These are phyloP conservation scores for Gossypium anomalum DNA, from an alignment of 345 rosid species.

Conservation along the genomic window DNA sequence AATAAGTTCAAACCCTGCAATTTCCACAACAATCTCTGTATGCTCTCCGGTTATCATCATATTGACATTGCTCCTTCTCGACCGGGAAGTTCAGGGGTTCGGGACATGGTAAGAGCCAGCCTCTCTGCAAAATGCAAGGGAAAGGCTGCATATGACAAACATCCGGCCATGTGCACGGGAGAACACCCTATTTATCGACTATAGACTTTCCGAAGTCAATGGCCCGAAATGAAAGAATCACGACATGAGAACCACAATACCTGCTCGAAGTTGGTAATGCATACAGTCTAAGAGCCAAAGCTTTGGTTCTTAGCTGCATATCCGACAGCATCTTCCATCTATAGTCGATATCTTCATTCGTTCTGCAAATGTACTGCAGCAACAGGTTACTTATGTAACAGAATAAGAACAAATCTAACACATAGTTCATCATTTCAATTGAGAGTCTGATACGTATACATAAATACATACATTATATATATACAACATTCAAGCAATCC, in stretches of 20 bases:
- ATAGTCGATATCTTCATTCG: slow-evolving; percentile 34
- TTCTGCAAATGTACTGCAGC: slow-evolving; percentile 39
- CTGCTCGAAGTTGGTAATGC: slow-evolving; percentile 28
- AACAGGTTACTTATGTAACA: slow-evolving; percentile 18
- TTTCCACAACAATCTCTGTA: background rate
- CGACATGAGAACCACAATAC: slow-evolving; percentile 16
- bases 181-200: background rate
- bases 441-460: background rate
- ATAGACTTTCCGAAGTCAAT: background rate
- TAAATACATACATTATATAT: too few relatives aligned
- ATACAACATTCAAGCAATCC: background rate
- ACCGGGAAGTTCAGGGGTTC: background rate
- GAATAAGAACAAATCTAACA: background rate
- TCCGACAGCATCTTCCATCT: slow-evolving; percentile 46
- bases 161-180: background rate
- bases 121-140: background rate
- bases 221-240: background rate
- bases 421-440: background rate
- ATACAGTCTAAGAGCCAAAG: slow-evolving; percentile 32
- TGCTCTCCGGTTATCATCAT: background rate
- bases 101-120: background rate
- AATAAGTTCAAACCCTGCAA: background rate
- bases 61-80: background rate
- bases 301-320: slow-evolving; percentile 33
- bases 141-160: background rate